Conservation (phyloP, 768 basidiomycete species). For the Bullera alba region DNA sequence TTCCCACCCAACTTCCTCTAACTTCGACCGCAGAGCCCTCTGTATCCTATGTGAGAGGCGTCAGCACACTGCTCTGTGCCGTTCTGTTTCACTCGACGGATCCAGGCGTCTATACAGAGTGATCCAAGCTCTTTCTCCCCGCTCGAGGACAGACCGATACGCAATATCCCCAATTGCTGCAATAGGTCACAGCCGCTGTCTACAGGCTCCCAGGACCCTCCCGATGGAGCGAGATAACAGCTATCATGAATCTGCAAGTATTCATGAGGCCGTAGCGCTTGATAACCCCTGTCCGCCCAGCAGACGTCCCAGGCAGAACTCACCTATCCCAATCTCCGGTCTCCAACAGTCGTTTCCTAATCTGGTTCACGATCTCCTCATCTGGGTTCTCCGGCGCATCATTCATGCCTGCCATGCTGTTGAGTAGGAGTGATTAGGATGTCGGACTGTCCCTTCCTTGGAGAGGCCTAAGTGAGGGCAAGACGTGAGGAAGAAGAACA, state of each 20-base stretch:
- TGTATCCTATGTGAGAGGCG: constrained; percentile 22
- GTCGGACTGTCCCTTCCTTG: too few species aligned
- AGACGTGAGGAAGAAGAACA: too few species aligned
- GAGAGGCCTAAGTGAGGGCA: too few species aligned
- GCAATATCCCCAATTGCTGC: background rate
- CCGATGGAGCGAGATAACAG: too few species aligned
- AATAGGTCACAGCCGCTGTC: too few species aligned
- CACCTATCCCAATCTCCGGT: constrained; percentile 42
- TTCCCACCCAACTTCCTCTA: constrained; percentile 33
- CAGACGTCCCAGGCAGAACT: constrained; percentile 2
- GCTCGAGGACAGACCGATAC: background rate
- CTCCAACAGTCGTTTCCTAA: constrained; percentile 27
- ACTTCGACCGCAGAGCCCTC: constrained; percentile 8
- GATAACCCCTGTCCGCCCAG: too few species aligned
- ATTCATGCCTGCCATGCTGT: too few species aligned
- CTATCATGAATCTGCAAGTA: background rate
- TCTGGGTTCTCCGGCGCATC: constrained; percentile 15
- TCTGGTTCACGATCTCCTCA: constrained; percentile 18
- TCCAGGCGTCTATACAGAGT: background rate
- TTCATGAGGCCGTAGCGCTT: too few species aligned
- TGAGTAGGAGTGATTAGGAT: too few species aligned
- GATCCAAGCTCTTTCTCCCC: background rate
- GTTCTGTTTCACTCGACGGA: background rate
- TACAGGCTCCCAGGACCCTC: too few species aligned
- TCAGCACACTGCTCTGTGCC: too few species aligned